Percentiles rank a stretch among this genome's conserved stretches.
Evolutionary conservation across 345 rosid genomes (phyloP).

Genomic region (Dipteronia sinensis): DNA sequence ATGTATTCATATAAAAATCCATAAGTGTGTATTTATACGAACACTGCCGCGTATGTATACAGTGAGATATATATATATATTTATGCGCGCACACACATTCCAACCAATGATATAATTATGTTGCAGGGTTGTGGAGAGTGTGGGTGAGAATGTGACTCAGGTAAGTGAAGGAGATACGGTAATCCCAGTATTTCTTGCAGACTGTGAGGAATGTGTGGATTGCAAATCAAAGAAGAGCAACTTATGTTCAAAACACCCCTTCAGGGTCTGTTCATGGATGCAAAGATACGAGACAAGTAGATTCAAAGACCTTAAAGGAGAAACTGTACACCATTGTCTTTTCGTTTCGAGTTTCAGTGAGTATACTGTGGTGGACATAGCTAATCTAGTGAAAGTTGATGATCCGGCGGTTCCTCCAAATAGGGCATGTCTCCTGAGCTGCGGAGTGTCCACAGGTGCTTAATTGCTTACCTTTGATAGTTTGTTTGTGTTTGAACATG

Average conservation of each 20-base stretch:
- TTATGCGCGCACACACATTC: too few species aligned
- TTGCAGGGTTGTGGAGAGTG: constrained; percentile 79
- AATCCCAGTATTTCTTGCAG: constrained; percentile 70
- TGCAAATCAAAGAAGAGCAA: constrained; percentile 77
- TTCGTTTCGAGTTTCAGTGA: constrained; percentile 76
- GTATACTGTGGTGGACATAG: constrained; percentile 73
- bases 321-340: constrained; percentile 64
- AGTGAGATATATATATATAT: too few species aligned
- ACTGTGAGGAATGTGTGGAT: constrained; percentile 72
- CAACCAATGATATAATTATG: background rate
- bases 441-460: constrained; percentile 88
- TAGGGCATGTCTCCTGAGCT: constrained; percentile 85
- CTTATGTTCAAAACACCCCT: constrained; percentile 70
- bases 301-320: constrained; percentile 77
- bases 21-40: too few species aligned
- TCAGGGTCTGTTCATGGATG: constrained; percentile 72
- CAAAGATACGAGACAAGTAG: constrained; percentile 71
- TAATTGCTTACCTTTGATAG: background rate
- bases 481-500: background rate
- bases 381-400: constrained; percentile 69
- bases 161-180: constrained; percentile 66
- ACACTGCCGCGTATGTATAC: background rate
- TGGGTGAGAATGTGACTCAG: constrained; percentile 69
- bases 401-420: constrained; percentile 68
- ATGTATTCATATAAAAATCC: too few species aligned